These are phyloP conservation scores for Geranomyces variabilis DNA, from an alignment of 192 early-diverging fungal genomes.

Conservation along the genomic window DNA sequence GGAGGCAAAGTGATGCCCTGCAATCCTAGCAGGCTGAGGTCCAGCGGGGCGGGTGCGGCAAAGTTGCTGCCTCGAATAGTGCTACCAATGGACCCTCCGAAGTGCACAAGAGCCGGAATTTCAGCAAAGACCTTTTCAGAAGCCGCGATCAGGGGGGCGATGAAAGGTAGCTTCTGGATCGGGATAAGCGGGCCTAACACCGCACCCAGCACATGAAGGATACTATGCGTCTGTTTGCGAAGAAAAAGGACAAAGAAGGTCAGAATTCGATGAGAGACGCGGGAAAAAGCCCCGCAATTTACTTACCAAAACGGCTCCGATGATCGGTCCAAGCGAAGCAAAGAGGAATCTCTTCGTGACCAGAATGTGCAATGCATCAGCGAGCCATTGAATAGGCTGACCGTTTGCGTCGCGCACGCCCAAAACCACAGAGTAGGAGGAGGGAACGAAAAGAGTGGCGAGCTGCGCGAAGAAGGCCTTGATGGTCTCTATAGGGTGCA, in stretches of 20 bases:
- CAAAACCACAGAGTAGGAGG: slow-evolving; percentile 3
- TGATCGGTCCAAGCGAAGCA: slow-evolving; percentile 22
- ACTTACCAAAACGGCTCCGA: slow-evolving; percentile 16
- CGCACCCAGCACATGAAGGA: slow-evolving; percentile 15
- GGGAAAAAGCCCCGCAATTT: too few species aligned
- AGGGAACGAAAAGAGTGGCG: slow-evolving; percentile 15
- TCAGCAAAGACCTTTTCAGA: slow-evolving; percentile 4
- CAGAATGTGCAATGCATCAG: slow-evolving; percentile 1
- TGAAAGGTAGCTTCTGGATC: slow-evolving; percentile 34
- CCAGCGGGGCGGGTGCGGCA: background rate
- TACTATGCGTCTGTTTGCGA: background rate
- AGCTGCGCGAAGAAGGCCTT: slow-evolving; percentile 18
- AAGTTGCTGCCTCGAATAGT: background rate
- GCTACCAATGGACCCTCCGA: slow-evolving; percentile 1
- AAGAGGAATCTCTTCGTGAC: slow-evolving; percentile 24
- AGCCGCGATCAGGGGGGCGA: slow-evolving; percentile 8
- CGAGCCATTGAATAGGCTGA: slow-evolving; percentile 18
- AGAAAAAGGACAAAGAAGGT: too few species aligned
- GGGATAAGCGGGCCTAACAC: slow-evolving; percentile 22
- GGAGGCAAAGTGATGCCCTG: background rate
- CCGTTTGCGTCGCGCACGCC: background rate
- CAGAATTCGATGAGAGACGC: too few species aligned
- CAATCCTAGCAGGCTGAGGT: background rate
- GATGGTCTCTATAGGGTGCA: slow-evolving; percentile 27
- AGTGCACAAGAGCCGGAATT: background rate